Evolutionary conservation across 148 eudicot genomes (phyloP), one percentile per base, ranked within the genome.

Genomic region (Drosera capensis): DNA sequence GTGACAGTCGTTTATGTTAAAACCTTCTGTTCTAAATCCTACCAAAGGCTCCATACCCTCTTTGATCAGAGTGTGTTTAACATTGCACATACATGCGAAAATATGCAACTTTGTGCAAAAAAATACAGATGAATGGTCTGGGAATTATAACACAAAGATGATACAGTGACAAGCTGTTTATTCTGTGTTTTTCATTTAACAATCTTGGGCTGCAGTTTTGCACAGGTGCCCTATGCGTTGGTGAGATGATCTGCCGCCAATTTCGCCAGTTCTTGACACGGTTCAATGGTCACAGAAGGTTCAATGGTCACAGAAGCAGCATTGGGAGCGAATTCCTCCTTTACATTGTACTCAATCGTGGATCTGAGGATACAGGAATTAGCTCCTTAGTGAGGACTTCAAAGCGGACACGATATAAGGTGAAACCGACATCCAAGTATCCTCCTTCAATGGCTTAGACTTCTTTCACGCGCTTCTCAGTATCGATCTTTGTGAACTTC

Each of bases 391-490:
- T 73, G 5, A 63, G 54, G 25, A 77, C 37, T 54, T 77, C 65
- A 8, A 72, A 55, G 0, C 67, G 60, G 14, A 66, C 62, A 5
- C 74, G 50, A 24, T 62, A 74, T 2, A 68, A 31, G 1, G 51
- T 62, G 22, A 78, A 74, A 5, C 86, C 86, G 2, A 58, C 1
- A 18, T 74, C 74, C 34, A 78, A 48, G 55, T 46, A 74, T 21
- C 68, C 77, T 42, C 86, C 86, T 63, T 78, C 77, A 6, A 73
- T 46, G 23, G 55, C 72, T 38, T 78, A 74, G 7, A 68, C 54
- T 60, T 55, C 74, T 56, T 78, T 78, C 63, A 56, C 55, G 15
- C 53, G 52, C 12, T 57, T 78, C 45, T 65, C 74, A 20, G 71
- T 20, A 20, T 78, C 74, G 5, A 74, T 25, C 47, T 53, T 73